Evolutionary conservation across 2,329 filamentous ascomycete genomes (phyloP).

Genomic region (Bimuria novae-zelandiae): DNA sequence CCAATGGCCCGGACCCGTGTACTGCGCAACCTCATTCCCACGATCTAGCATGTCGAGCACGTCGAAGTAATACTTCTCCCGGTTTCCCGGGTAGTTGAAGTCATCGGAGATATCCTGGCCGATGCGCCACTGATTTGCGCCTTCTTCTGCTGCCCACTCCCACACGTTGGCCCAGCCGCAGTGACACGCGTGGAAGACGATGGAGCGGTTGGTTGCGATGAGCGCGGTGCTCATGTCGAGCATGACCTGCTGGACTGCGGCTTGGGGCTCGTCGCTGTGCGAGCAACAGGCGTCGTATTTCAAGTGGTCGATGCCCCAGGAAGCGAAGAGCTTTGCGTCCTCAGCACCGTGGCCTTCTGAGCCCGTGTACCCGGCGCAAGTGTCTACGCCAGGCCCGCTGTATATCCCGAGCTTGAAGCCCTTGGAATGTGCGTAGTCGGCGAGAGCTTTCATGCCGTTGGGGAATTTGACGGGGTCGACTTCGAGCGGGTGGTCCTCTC

Average conservation of each 20-base stretch:
- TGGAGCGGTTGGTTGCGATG: conserved; percentile 22
- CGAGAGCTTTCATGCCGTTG: conserved; percentile 42
- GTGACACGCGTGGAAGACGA: conserved; percentile 31
- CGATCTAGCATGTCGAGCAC: conserved; percentile 48
- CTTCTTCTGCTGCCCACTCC: conserved; percentile 28
- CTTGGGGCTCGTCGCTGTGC: conserved; percentile 21
- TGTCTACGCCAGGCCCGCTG: conserved; percentile 34
- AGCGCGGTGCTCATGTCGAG: conserved; percentile 28
- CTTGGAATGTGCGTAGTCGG: conserved; percentile 42
- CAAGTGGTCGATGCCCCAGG: conserved; percentile 31
- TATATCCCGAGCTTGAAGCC: conserved; percentile 50
- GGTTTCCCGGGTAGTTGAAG: conserved; percentile 43
- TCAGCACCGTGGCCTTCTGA: conserved; percentile 24
- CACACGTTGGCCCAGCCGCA: conserved; percentile 29
- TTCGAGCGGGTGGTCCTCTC: conserved; percentile 30
- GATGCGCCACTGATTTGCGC: conserved; percentile 33
- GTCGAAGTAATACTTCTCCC: conserved; percentile 43
- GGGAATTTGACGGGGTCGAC: conserved; percentile 45
- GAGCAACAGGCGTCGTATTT: conserved; percentile 33
- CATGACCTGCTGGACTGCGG: conserved; percentile 27
- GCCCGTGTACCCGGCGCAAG: conserved; percentile 30
- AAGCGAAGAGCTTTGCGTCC: conserved; percentile 31
- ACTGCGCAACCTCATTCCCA: conserved; percentile 29
- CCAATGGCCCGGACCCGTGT: conserved; percentile 25
- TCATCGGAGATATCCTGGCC: conserved; percentile 39